phyloP scores from a whole-genome alignment of 768 basidiomycete species.

The Daedalea quercina region DNA sequence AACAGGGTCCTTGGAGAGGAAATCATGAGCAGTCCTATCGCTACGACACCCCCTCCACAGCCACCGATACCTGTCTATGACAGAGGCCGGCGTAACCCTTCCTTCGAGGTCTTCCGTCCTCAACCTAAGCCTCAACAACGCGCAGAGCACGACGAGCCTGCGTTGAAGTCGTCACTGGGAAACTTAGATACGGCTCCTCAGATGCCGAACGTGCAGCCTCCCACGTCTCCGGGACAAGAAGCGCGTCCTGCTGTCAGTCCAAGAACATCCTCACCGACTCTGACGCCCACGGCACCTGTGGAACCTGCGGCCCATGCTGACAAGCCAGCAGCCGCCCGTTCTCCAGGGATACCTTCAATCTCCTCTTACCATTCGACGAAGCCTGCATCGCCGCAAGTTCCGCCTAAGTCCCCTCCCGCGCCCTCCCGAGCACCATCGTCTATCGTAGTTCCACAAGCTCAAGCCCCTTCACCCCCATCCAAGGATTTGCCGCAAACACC shows the following conservation, averaged over 20 bases:
- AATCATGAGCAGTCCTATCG: conserved; percentile 22
- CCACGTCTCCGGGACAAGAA: not conserved
- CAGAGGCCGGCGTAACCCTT: not conserved
- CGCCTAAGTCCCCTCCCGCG: not conserved
- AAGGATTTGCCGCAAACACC: not conserved
- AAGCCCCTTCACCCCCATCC: not conserved
- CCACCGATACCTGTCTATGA: not conserved
- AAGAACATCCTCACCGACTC: not conserved
- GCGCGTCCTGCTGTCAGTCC: not conserved
- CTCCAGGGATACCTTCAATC: not conserved
- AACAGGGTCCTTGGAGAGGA: conserved; percentile 13
- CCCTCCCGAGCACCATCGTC: not conserved
- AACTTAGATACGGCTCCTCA: not conserved
- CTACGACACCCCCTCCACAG: conserved; percentile 12
- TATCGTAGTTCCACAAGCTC: not conserved
- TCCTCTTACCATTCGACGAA: not conserved
- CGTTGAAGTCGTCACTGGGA: not conserved
- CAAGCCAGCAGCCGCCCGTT: not conserved
- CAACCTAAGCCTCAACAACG: conserved; percentile 19
- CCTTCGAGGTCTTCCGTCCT: not conserved
- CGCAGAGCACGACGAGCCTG: not conserved
- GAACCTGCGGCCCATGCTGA: not conserved
- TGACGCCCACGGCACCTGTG: not conserved
- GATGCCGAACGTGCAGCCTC: not conserved
- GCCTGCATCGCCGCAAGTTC: not conserved